Conservation (phyloP, 2,329 filamentous ascomycete species). For the Ceratocystis papillata region DNA sequence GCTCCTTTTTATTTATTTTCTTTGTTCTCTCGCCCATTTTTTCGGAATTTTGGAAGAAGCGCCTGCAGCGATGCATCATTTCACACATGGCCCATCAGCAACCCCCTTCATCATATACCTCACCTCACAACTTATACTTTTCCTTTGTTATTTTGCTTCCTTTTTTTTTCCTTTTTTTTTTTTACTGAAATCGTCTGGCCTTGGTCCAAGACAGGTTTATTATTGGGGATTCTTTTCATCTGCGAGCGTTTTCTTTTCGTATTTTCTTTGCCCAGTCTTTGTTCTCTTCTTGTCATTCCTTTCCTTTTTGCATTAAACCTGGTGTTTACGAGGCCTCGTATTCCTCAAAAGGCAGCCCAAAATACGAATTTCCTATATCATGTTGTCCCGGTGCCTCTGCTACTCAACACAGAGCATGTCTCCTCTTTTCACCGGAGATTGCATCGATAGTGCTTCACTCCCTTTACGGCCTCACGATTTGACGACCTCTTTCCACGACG, state of each 20-base stretch:
- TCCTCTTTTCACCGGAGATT: neutral
- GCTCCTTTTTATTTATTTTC: constrained; percentile 13
- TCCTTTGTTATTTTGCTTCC: constrained; percentile 12
- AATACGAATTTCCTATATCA: neutral
- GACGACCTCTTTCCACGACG: constrained; percentile 6
- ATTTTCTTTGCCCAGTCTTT: constrained; percentile 14
- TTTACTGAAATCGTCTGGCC: constrained; percentile 13
- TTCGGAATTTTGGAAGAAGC: constrained; percentile 22
- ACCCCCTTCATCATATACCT: constrained; percentile 16
- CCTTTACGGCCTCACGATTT: constrained; percentile 12
- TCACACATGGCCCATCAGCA: constrained; percentile 18
- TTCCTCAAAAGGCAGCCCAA: neutral
- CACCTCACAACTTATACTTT: constrained; percentile 17
- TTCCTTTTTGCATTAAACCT: constrained; percentile 12
- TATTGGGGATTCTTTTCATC: constrained; percentile 1
- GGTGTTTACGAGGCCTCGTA: constrained; percentile 6
- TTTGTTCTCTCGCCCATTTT: constrained; percentile 3
- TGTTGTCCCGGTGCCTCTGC: neutral
- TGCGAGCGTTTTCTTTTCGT: constrained; percentile 13
- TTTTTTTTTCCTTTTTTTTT: neutral
- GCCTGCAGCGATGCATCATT: constrained; percentile 25
- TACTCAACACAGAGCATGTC: neutral
- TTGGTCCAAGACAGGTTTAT: constrained; percentile 14
- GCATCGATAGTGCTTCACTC: constrained; percentile 7
- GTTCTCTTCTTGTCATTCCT: constrained; percentile 1